Conservation (phyloP, 495 filamentous ascomycete genomes). For the Sabuloglossum arenarium region DNA sequence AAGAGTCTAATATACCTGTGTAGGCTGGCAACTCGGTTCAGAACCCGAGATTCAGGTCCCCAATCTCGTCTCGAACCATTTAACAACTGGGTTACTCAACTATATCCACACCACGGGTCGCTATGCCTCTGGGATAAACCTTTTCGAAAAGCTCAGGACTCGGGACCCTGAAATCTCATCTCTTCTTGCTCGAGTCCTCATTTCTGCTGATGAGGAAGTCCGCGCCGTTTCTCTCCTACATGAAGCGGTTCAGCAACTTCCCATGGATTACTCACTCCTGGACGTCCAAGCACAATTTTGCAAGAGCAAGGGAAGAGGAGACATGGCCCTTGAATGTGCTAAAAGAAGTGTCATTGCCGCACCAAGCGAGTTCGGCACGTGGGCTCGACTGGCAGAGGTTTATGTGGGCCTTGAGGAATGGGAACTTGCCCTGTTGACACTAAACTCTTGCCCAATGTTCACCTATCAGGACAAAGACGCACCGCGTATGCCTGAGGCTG, state of each 20-base stretch:
- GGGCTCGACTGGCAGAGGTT: conserved; percentile 82
- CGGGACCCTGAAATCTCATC: conserved; percentile 88
- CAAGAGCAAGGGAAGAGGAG: conserved; percentile 60
- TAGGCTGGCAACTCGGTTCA: conserved; percentile 87
- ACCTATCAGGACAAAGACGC: conserved; percentile 97
- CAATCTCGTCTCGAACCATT: conserved; percentile 89
- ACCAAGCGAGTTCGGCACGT: conserved; percentile 91
- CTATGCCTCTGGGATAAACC: conserved; percentile 88
- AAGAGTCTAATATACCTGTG: background rate
- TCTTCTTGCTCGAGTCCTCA: conserved; percentile 66
- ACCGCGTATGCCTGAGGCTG: conserved; percentile 76
- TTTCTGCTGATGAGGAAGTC: conserved; percentile 90
- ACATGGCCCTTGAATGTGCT: conserved; percentile 81
- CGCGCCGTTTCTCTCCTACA: conserved; percentile 75
- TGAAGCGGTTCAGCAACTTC: conserved; percentile 69
- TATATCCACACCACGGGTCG: conserved; percentile 94
- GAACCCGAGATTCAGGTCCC: conserved; percentile 96
- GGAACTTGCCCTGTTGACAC: conserved; percentile 76
- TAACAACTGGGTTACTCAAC: conserved; percentile 76
- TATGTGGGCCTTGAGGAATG: conserved; percentile 86
- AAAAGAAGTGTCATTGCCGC: conserved; percentile 86
- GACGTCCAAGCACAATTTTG: conserved; percentile 91
- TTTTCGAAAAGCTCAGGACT: conserved; percentile 88
- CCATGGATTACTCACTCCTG: conserved; percentile 90
- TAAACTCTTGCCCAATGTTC: conserved; percentile 99